phyloP scores from a whole-genome alignment of 495 filamentous ascomycete genomes.

The Cercophora scortea region DNA sequence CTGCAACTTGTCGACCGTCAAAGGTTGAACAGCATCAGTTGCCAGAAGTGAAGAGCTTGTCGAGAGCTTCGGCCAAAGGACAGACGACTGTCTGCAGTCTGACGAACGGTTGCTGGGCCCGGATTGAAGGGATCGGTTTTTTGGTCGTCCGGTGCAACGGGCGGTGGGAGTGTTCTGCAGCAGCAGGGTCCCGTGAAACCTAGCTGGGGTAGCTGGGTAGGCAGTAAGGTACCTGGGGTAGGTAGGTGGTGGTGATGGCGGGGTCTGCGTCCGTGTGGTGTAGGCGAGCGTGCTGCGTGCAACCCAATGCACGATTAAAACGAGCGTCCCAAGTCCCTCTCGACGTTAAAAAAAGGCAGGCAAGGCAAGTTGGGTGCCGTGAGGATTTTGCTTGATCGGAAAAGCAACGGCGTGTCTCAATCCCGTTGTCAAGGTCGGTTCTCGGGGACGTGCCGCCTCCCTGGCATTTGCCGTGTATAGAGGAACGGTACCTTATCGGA shows the following conservation, averaged over 20 bases:
- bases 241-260: conserved; percentile 11
- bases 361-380: not conserved
- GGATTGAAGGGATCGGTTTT: conserved; percentile 3
- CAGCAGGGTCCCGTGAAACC: not conserved
- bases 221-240: not conserved
- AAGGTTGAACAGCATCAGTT: conserved; percentile 4
- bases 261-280: conserved; percentile 7
- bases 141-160: conserved; percentile 32
- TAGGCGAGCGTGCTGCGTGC: not conserved
- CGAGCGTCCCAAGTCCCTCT: not conserved
- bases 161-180: conserved; percentile 19
- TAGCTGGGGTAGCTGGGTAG: conserved; percentile 5
- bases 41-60: not conserved
- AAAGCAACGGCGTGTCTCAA: not conserved
- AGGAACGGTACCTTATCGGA: not conserved
- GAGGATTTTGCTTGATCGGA: not conserved
- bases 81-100: too few relatives aligned
- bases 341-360: not conserved
- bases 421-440: not conserved
- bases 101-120: too few relatives aligned
- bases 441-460: conserved; percentile 7
- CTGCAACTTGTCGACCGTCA: conserved; percentile 4
- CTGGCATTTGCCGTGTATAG: conserved; percentile 8
- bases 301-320: too few relatives aligned
- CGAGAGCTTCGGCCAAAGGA: not conserved